phyloP scores from a whole-genome alignment of 768 basidiomycete species.

The Psilocybe tampanensis region DNA sequence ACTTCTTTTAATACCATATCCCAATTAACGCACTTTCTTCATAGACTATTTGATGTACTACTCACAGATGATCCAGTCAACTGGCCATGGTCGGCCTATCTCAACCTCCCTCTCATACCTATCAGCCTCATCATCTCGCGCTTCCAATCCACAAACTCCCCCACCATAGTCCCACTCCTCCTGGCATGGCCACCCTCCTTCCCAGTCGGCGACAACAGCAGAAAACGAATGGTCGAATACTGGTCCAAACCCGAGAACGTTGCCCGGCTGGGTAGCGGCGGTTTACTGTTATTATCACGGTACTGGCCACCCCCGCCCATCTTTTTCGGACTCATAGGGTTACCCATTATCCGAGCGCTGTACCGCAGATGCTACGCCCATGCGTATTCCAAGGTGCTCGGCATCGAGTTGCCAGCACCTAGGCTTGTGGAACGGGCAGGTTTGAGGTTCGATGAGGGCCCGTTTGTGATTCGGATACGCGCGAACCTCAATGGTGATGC shows the following conservation, averaged over 20 bases:
- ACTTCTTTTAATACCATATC: background rate
- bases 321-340: conserved; percentile 53
- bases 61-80: conserved; percentile 68
- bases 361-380: conserved; percentile 45
- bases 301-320: conserved; percentile 65
- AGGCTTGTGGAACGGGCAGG: conserved; percentile 27
- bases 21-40: background rate
- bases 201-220: conserved; percentile 33
- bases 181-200: conserved; percentile 48
- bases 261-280: conserved; percentile 30
- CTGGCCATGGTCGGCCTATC: conserved; percentile 77
- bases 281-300: conserved; percentile 23
- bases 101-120: conserved; percentile 76
- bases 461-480: conserved; percentile 37
- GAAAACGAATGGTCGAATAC: conserved; percentile 31
- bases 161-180: conserved; percentile 46
- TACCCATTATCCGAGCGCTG: conserved; percentile 47
- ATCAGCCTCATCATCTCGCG: conserved; percentile 67
- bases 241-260: conserved; percentile 36
- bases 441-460: conserved; percentile 32
- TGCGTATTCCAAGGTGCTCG: conserved; percentile 47
- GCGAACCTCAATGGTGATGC: conserved; percentile 24
- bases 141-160: conserved; percentile 37
- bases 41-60: conserved; percentile 63
- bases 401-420: conserved; percentile 31